Conservation (phyloP, 495 filamentous ascomycete species). For the Daldinia vernicosa region DNA sequence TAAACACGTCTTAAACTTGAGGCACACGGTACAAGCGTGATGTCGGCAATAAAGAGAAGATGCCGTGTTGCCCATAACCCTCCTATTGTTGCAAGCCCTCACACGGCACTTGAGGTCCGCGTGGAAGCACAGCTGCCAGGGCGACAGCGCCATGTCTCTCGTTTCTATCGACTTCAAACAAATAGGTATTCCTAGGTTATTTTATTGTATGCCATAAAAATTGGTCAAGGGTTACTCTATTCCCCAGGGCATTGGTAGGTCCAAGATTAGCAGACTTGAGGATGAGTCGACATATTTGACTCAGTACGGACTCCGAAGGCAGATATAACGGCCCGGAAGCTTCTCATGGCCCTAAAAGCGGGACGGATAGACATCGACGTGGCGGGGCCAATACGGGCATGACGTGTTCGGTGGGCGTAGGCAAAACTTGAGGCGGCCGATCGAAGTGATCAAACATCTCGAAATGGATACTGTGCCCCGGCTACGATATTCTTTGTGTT, state of each 20-base stretch:
- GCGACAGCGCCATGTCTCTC: slow-evolving; percentile 24
- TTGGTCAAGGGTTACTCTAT: not conserved
- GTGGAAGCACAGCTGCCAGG: slow-evolving; percentile 41
- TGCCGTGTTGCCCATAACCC: slow-evolving; percentile 9
- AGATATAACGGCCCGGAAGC: not conserved
- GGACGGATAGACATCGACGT: not conserved
- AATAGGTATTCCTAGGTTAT: not conserved
- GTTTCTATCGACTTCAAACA: not conserved
- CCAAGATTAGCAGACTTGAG: not conserved
- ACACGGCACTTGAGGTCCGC: slow-evolving; percentile 34
- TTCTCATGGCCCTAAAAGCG: slow-evolving; percentile 7
- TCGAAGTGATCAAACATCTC: not conserved
- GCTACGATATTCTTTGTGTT: not conserved
- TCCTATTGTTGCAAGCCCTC: slow-evolving; percentile 26
- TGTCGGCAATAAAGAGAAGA: slow-evolving; percentile 26
- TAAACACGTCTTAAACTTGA: slow-evolving; percentile 12
- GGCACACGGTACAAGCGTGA: slow-evolving; percentile 21
- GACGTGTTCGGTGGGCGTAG: not conserved
- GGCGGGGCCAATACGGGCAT: not conserved
- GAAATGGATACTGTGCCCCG: not conserved
- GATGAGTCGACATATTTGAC: slow-evolving; percentile 7
- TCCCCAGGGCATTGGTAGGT: not conserved
- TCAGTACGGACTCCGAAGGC: not conserved
- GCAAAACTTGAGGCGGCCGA: not conserved
- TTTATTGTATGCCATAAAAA: not conserved